Conservation (phyloP, 1,284 basidiomycete species). For the Cystobasidiaceae sp. region DNA sequence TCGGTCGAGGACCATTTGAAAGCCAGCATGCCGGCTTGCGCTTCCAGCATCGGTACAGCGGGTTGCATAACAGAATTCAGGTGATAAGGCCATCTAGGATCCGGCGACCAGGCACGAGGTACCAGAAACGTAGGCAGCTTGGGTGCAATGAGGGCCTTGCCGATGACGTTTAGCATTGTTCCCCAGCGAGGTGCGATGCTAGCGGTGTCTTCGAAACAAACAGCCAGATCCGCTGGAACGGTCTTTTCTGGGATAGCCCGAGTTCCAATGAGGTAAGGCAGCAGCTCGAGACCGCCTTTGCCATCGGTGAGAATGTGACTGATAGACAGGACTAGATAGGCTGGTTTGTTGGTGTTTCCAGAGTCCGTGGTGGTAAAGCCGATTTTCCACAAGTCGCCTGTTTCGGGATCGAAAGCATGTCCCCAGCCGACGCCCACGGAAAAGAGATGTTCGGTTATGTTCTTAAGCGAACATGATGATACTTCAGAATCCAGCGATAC, state of each 20-base stretch:
- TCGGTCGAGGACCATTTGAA: too few relatives aligned
- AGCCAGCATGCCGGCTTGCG: background rate
- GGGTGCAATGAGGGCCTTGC: background rate
- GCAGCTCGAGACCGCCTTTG: background rate
- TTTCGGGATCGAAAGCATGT: background rate
- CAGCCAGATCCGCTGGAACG: background rate
- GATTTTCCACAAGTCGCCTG: background rate
- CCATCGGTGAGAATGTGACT: conserved; percentile 10
- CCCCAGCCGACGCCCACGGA: background rate
- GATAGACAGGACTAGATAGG: too few relatives aligned
- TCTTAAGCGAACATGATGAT: too few relatives aligned
- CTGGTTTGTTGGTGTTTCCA: background rate
- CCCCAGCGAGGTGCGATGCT: background rate
- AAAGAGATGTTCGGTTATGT: too few relatives aligned
- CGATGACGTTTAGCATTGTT: background rate
- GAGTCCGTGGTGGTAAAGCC: background rate
- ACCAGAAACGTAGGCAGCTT: conserved; percentile 3
- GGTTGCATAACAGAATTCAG: background rate
- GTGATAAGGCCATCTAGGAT: background rate
- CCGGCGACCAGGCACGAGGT: background rate
- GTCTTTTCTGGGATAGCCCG: background rate
- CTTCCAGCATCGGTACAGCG: background rate
- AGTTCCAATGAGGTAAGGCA: background rate
- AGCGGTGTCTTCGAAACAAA: conserved; percentile 2
- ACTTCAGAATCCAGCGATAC: background rate